Conservation (phyloP, 257 asterid genomes). For the Solanum etuberosum region DNA sequence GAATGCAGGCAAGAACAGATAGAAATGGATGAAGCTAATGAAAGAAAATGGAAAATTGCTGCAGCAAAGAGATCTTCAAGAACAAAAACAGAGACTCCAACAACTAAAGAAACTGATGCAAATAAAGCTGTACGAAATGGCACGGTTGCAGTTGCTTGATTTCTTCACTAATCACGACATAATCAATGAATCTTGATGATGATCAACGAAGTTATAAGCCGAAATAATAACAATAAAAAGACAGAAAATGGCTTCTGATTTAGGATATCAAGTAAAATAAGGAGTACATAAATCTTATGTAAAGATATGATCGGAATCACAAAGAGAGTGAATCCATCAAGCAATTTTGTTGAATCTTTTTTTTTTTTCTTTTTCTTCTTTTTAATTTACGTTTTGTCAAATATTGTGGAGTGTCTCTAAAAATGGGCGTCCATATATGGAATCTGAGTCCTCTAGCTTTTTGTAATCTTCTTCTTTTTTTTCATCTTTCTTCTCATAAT, state of each 20-base stretch:
- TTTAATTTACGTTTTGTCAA: background rate
- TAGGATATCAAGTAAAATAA: background rate
- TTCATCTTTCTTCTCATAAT: background rate
- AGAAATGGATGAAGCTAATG: slow-evolving; percentile 74
- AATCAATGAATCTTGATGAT: background rate
- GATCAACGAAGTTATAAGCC: background rate
- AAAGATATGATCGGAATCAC: slow-evolving; percentile 1
- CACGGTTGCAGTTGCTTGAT: slow-evolving; percentile 64
- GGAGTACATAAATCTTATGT: background rate
- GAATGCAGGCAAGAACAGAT: slow-evolving; percentile 96
- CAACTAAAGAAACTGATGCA: slow-evolving; percentile 36
- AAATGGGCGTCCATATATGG: slow-evolving; percentile 1
- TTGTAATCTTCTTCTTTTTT: background rate
- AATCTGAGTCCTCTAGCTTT: slow-evolving; percentile 27
- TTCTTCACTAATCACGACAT: background rate
- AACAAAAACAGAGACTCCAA: slow-evolving; percentile 17
- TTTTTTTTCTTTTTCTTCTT: background rate
- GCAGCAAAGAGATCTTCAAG: slow-evolving; percentile 42
- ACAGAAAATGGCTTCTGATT: background rate
- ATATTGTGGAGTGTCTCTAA: background rate
- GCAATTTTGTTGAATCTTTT: background rate
- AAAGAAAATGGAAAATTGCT: slow-evolving; percentile 48
- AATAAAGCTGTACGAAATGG: slow-evolving; percentile 49
- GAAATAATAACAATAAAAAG: background rate
- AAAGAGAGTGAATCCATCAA: background rate